Evolutionary conservation across 129 eudicot species (phyloP).

Genomic region (Dittrichia graveolens): DNA sequence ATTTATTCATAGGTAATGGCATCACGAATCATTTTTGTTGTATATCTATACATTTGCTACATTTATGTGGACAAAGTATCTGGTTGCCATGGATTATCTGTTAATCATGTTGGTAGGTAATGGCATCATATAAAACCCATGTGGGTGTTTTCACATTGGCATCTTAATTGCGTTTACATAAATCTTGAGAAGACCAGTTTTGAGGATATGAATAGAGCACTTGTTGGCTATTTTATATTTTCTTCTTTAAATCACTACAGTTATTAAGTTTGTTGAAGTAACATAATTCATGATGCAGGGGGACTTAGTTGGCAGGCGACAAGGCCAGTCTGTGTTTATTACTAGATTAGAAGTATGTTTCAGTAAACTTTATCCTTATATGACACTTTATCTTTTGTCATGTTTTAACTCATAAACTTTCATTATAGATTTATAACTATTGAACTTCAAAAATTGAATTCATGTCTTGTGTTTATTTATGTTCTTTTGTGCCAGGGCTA

Average conservation of each 20-base stretch:
- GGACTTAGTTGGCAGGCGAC: constrained; percentile 64
- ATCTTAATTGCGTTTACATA: neutral
- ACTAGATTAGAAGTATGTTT: constrained; percentile 71
- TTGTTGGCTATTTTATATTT: neutral
- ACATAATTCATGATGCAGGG: constrained; percentile 51
- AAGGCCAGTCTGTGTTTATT: constrained; percentile 70
- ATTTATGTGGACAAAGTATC: neutral
- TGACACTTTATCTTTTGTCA: neutral
- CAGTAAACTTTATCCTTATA: neutral
- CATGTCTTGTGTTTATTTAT: constrained; percentile 15
- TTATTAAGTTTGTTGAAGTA: constrained; percentile 1
- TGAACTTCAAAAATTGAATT: neutral
- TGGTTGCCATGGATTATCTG: neutral
- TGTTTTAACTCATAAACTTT: neutral
- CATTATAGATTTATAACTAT: neutral
- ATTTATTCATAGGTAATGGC: neutral
- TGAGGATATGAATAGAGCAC: neutral
- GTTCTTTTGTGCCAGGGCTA: constrained; percentile 57
- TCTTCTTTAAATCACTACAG: neutral
- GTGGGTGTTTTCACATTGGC: neutral
- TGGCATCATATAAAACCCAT: constrained; percentile 1
- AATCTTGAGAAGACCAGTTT: neutral
- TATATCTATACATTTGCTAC: neutral
- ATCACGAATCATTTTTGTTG: neutral
- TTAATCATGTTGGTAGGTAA: neutral